phyloP scores from a whole-genome alignment of 2,329 filamentous ascomycete species.

The Fusarium kyushuense region DNA sequence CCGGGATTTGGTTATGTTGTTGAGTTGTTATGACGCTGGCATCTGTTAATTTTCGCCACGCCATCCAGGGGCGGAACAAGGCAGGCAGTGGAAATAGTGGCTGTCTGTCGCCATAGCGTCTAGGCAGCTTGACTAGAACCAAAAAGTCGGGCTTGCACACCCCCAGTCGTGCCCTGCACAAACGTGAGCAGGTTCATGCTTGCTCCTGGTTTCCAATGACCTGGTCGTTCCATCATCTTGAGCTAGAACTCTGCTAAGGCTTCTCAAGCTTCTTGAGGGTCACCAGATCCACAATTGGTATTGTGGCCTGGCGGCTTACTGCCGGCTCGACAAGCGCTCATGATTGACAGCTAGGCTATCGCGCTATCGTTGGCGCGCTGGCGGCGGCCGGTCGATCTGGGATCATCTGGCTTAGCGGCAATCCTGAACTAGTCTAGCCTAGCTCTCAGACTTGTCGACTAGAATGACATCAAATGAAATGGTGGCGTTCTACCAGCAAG shows the following conservation, averaged over 20 bases:
- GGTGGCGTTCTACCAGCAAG: slow-evolving; percentile 27
- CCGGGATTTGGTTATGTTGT: slow-evolving; percentile 29
- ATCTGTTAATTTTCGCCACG: slow-evolving; percentile 18
- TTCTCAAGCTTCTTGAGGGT: slow-evolving; percentile 42
- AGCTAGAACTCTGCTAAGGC: slow-evolving; percentile 47
- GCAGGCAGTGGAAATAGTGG: slow-evolving; percentile 8
- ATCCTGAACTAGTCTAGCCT: slow-evolving; percentile 16
- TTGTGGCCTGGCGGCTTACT: slow-evolving; percentile 40
- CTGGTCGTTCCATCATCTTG: slow-evolving; percentile 28
- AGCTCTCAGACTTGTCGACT: slow-evolving; percentile 12
- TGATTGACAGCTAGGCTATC: slow-evolving; percentile 45
- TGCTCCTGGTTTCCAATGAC: background rate
- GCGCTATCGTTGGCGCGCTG: slow-evolving; percentile 36
- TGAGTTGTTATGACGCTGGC: slow-evolving; percentile 29
- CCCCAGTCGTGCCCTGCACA: slow-evolving; percentile 1
- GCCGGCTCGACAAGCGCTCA: slow-evolving; percentile 37
- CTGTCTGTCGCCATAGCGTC: slow-evolving; percentile 11
- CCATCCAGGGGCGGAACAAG: slow-evolving; percentile 20
- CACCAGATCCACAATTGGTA: slow-evolving; percentile 29
- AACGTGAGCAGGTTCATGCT: background rate
- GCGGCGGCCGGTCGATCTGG: slow-evolving; percentile 42
- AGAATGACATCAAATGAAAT: slow-evolving; percentile 15
- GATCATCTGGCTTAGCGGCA: slow-evolving; percentile 43
- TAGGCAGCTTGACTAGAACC: slow-evolving; percentile 6
- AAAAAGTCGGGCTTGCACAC: slow-evolving; percentile 13